Base-by-base conservation (phyloP, 768 basidiomycete genomes). In the Mycena epipterygia region DNA sequence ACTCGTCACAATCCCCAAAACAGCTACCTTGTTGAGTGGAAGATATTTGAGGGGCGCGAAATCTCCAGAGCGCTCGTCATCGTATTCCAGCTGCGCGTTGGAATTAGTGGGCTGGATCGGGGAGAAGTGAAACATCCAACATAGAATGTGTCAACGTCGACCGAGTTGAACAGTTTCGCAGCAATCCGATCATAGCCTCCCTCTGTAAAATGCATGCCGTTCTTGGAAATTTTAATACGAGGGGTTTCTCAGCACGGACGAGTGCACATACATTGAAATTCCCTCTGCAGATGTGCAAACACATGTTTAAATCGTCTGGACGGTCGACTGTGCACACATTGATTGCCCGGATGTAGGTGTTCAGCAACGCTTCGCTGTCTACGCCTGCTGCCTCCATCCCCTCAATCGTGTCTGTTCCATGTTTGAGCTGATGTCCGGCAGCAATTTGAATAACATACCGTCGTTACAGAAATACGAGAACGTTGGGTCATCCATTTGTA, bases 381-480 rank as follows among this genome's bases (percentile, higher is more conserved):
- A 89, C 83, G 0, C 88, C 89, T 48, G 86, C 88, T 29, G 83
- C 84, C 75, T 85, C 84, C 89, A 94, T 91, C 17, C 79, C 84
- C 16, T 74, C 73, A 46, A 87, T 82, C 84, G 85, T 86, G 41
- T 71, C 84, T 73, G 41, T 35, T 29, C 35, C 30, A 27, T 8
- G 25, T 27, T 51, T 1, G 25, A 56, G 21, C 19, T 25, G 11
- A 52, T 33, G 19, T 64, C 52, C 13, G n/a, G 33, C 19, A 39
- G 13, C 11, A 27, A 14, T 39, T 51, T 86, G 78, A 82, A 87
- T 87, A 1, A 76, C 76, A 68, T 66, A 66, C 72, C 59, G 0
- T 90, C 89, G 65, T 85, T 84, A 77, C 93, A 95, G 76, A 93
- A 93, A 80, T 90, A 93, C 44, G 84, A 85, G 70, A 88, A 86